phyloP scores from a whole-genome alignment of 2,329 filamentous ascomycete genomes.

The Paecilomyces sp. region DNA sequence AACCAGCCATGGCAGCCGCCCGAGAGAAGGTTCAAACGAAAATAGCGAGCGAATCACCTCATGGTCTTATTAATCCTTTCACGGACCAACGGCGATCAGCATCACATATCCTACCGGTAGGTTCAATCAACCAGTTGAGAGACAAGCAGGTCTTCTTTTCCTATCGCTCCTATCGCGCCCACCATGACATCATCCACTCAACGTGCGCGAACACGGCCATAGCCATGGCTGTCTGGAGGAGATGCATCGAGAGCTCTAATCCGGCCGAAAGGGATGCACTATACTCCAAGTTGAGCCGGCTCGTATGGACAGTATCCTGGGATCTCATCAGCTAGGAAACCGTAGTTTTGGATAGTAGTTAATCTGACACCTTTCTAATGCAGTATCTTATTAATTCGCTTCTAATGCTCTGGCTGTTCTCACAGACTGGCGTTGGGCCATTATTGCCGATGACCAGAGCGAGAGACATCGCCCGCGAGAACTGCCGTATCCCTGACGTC shows the following conservation, averaged over 20 bases:
- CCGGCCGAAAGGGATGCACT: too few relatives aligned
- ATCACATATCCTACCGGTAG: not conserved
- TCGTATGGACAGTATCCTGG: too few relatives aligned
- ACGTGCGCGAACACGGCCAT: not conserved
- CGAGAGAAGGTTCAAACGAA: not conserved
- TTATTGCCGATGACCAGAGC: not conserved
- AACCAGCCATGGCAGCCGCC: not conserved
- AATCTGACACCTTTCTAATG: too few relatives aligned
- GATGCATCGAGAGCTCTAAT: too few relatives aligned
- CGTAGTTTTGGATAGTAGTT: too few relatives aligned
- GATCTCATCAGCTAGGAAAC: too few relatives aligned
- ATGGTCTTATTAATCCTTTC: not conserved
- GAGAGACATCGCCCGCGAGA: not conserved
- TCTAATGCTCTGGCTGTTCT: too few relatives aligned
- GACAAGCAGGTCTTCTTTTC: not conserved
- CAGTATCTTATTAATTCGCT: too few relatives aligned
- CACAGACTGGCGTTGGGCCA: not conserved
- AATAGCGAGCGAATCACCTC: not conserved
- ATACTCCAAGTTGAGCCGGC: too few relatives aligned
- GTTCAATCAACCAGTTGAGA: not conserved
- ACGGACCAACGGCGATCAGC: not conserved
- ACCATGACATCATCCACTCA: not conserved
- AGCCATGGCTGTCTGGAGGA: not conserved
- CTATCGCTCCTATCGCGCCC: not conserved
- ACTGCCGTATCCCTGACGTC: not conserved